These are phyloP conservation scores for Pistacia integerrima DNA, from an alignment of 345 rosid species.

Conservation along the genomic window DNA sequence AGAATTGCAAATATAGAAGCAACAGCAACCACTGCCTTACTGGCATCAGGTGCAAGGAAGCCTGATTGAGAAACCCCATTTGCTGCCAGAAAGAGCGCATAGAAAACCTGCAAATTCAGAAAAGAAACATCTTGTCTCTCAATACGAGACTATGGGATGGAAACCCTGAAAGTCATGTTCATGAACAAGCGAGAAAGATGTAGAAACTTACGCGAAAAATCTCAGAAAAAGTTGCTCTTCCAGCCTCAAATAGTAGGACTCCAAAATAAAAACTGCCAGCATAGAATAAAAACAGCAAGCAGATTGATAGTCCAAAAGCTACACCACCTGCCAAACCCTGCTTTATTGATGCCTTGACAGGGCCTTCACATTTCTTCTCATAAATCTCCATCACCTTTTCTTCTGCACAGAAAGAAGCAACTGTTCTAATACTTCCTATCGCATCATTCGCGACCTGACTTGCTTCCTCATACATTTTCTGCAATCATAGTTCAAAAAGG, in stretches of 20 bases:
- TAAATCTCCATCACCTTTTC: conserved; percentile 69
- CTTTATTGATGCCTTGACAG: conserved; percentile 56
- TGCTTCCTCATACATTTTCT: conserved; percentile 80
- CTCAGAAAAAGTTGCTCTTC: conserved; percentile 48
- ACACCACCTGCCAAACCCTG: conserved; percentile 64
- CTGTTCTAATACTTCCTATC: conserved; percentile 77
- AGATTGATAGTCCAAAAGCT: conserved; percentile 67
- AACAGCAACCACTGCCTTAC: conserved; percentile 56
- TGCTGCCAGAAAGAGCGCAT: conserved; percentile 61
- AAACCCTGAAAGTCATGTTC: background rate
- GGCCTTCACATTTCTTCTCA: conserved; percentile 65
- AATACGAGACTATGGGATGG: background rate
- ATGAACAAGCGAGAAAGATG: background rate
- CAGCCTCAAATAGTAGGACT: conserved; percentile 57
- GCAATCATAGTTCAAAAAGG: conserved; percentile 15
- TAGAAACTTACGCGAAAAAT: conserved; percentile 55
- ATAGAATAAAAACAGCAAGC: conserved; percentile 49
- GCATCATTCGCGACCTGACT: conserved; percentile 92
- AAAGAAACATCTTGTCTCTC: background rate
- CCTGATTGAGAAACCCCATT: conserved; percentile 63
- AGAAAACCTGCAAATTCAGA: conserved; percentile 52
- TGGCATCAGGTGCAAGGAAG: conserved; percentile 53
- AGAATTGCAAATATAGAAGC: conserved; percentile 68
- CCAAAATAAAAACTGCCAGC: conserved; percentile 73
- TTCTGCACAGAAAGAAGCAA: conserved; percentile 84